A percentile compares a stretch with the other conserved stretches of the same genome.
phyloP scores from a whole-genome alignment of 805 yeast species.

The Pichia rugopelliculosa region DNA sequence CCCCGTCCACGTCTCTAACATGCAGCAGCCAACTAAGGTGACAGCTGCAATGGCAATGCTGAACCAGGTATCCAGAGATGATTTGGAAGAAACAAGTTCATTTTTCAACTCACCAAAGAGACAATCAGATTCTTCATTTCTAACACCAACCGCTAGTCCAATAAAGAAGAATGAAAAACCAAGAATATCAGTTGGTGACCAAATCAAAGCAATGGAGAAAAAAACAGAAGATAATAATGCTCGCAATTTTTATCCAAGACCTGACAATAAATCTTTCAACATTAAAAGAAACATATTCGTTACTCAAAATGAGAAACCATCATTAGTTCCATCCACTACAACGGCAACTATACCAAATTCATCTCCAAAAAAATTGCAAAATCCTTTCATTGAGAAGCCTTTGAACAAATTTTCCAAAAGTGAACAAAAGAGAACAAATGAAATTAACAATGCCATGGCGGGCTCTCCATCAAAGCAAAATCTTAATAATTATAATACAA shows the following conservation, averaged over 20 bases:
- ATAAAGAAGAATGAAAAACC: slow-evolving; percentile 4
- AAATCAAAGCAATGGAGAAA: slow-evolving; percentile 19
- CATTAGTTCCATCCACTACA: background rate
- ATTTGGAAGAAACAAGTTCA: background rate
- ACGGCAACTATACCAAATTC: background rate
- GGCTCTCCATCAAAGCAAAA: slow-evolving; percentile 32
- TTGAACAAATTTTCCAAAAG: slow-evolving; percentile 18
- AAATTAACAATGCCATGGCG: slow-evolving; percentile 28
- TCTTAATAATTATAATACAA: slow-evolving; percentile 24
- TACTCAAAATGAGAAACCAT: slow-evolving; percentile 9
- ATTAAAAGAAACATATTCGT: slow-evolving; percentile 5
- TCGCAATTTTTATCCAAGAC: slow-evolving; percentile 19
- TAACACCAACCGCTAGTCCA: slow-evolving; percentile 5
- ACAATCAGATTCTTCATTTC: background rate
- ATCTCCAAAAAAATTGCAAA: background rate
- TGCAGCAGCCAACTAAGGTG: background rate
- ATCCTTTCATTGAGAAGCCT: background rate
- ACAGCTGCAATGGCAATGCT: background rate
- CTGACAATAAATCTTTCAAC: slow-evolving; percentile 10
- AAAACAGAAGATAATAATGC: slow-evolving; percentile 23
- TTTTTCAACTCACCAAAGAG: background rate
- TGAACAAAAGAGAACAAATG: slow-evolving; percentile 27
- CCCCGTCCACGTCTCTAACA: too few species aligned
- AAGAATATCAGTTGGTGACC: slow-evolving; percentile 23
- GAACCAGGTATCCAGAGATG: background rate